Evolutionary conservation across 2,329 filamentous ascomycete species (phyloP), one percentile per base, ranked within the genome.

Genomic region (Diplodia seriata): DNA sequence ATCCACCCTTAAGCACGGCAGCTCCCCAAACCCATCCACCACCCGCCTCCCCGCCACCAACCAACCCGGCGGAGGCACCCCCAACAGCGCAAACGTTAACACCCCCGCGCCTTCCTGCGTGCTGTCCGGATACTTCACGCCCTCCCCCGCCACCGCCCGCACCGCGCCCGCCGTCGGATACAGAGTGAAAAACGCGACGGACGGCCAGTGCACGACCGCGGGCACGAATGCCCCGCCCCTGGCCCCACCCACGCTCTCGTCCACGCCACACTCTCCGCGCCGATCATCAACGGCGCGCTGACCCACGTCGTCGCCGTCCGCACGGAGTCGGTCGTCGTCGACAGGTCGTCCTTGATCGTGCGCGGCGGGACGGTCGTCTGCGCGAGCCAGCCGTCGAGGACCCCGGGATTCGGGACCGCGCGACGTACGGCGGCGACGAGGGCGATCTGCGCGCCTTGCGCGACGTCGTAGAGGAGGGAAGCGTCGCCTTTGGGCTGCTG

Each of bases 181-280:
- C 26, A 82, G 72, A 26, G 74, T 75, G 70, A 82, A 81, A 68
- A 80, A 81, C 7, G 76, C 76, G 49, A 75, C 74, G 68, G 81
- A 80, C 0, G 80, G 80, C 82, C 81, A 84, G 70, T 83, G 82
- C 0, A 82, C 81, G 40, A 83, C 81, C 3, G 81, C 80, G 2
- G 82, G 82, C 0, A 82, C 80, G 67, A 73, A n/a, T n/a, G n/a
- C n/a, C n/a, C n/a, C n/a, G n/a, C n/a, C n/a, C n/a, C n/a, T n/a
- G n/a, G n/a, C n/a, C n/a, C n/a, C n/a, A n/a, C n/a, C n/a, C n/a
- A n/a, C n/a, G n/a, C n/a, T n/a, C n/a, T n/a, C n/a, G n/a, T n/a
- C n/a, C n/a, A n/a, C n/a, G n/a, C n/a, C 0, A 82, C 73, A 20
- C 75, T 68, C 70, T 80, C 69, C 0, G 73, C 81, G 1, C 82